These are phyloP conservation scores for Phytophthora vignae DNA, from an alignment of 352 stramenopile species.

Conservation along the genomic window DNA sequence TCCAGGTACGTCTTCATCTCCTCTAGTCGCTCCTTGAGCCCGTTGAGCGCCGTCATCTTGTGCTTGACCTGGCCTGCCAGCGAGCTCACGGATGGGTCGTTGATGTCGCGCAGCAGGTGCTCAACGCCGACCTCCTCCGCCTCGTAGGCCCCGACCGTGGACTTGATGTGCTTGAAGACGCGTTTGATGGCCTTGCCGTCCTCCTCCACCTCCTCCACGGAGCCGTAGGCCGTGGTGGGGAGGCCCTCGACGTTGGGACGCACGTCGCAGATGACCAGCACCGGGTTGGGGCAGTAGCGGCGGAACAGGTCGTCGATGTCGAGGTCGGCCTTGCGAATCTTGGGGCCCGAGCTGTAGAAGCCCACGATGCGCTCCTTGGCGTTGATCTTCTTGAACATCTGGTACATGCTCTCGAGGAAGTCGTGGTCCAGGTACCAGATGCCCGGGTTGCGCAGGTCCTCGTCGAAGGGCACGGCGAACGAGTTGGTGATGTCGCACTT, in stretches of 20 bases:
- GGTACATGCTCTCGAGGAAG: slow-evolving; percentile 98
- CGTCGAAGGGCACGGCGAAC: slow-evolving; percentile 98
- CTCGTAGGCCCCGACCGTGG: slow-evolving; percentile 95
- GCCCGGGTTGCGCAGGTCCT: slow-evolving; percentile 96
- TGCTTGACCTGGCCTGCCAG: slow-evolving; percentile 98
- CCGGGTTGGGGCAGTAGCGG: slow-evolving; percentile 94
- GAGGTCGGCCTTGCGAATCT: slow-evolving; percentile 95
- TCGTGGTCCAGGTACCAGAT: slow-evolving; percentile 99
- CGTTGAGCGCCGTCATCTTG: slow-evolving; percentile 97
- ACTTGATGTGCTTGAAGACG: slow-evolving; percentile 98
- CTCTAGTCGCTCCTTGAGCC: slow-evolving; percentile 94
- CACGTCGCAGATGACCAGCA: slow-evolving; percentile 99
- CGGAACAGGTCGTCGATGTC: slow-evolving; percentile 96
- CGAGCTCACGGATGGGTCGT: slow-evolving; percentile 98
- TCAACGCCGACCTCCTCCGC: slow-evolving; percentile 98
- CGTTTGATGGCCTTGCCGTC: slow-evolving; percentile 96
- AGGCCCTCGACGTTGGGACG: slow-evolving; percentile 94
- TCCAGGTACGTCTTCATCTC: slow-evolving; percentile 99
- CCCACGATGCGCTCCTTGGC: slow-evolving; percentile 98
- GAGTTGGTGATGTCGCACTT: slow-evolving; percentile 95
- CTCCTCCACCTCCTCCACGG: slow-evolving; percentile 97
- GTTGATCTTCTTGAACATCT: slow-evolving; percentile 96
- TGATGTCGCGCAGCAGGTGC: slow-evolving; percentile 99
- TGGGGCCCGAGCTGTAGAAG: slow-evolving; percentile 99
- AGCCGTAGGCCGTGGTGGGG: slow-evolving; percentile 98